Evolutionary conservation across 441 rosid species (phyloP), one percentile per base, ranked within the genome.

Genomic region (Kokia cookei): DNA sequence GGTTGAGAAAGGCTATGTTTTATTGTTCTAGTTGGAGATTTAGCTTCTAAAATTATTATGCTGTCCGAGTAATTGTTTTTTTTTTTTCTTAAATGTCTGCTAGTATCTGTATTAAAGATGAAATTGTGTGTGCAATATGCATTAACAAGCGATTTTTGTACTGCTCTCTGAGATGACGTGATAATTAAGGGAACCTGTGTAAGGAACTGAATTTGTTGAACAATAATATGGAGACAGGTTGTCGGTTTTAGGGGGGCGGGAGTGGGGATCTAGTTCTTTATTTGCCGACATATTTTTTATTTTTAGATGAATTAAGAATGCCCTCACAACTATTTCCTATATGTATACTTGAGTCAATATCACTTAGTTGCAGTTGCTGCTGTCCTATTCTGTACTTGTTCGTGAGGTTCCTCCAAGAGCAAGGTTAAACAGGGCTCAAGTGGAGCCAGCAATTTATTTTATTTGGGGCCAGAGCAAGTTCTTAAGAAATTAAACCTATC

Each of bases 201-300:
- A 68, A 68, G 29, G 11, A 69, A 69, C 72, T 69, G 45, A 10
- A 32, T 29, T 32, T 32, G 45, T 51, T 69, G 72, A 69, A 69
- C n/a, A 53, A 69, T 53, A 50, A 32, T 27, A 17, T n/a, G 45
- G 10, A 10, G 47, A 5, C 37, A 4, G 45, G 40, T 47, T 66
- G 13, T 66, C 5, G 8, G 10, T 32, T 47, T 45, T 66, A 13
- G 29, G 47, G 55, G 37, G 13, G 4, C 47, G 7, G 29, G 29
- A 37, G 13, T 12, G 2, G 54, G 58, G 59, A 19, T 42, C 48
- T 42, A 4, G 27, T 26, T 45, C 13, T 4, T 40, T 64, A 43
- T 65, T 19, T 29, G 27, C 54, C 12, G 1, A 45, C 54, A 65
- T 1, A 10, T 2, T 45, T 13, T 5, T 14, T 19, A 11, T 47